These are phyloP conservation scores for Ophiostoma sp. DNA, from an alignment of 2,329 filamentous ascomycete genomes.

Conservation along the genomic window DNA sequence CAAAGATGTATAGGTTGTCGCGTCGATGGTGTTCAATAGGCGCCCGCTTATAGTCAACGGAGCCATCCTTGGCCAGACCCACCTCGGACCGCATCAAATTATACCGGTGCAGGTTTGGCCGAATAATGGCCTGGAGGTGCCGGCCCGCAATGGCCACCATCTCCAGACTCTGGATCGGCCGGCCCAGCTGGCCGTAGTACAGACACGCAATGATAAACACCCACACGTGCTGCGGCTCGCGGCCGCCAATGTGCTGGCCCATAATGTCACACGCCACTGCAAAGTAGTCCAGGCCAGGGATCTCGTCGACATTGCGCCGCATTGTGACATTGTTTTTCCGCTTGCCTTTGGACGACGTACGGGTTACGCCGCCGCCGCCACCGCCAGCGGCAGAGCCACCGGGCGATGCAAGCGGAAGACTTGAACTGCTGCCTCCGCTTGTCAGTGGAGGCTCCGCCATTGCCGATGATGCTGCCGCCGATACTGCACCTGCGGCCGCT, in stretches of 20 bases:
- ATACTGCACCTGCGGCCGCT: not conserved
- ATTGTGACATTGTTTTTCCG: constrained; percentile 8
- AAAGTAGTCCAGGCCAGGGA: constrained; percentile 88
- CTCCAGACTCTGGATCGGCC: constrained; percentile 77
- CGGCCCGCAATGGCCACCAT: constrained; percentile 55
- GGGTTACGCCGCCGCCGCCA: not conserved
- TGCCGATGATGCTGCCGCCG: not conserved
- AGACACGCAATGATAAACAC: constrained; percentile 78
- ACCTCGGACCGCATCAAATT: constrained; percentile 29
- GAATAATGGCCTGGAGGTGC: constrained; percentile 65
- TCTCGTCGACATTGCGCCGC: constrained; percentile 67
- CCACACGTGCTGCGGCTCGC: constrained; percentile 77
- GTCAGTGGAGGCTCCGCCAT: not conserved
- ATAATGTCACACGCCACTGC: constrained; percentile 81
- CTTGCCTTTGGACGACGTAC: not conserved
- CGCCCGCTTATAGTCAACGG: not conserved
- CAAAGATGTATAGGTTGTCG: constrained; percentile 65
- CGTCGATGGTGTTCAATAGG: constrained; percentile 37
- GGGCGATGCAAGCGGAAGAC: not conserved
- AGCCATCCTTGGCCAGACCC: too few relatives aligned
- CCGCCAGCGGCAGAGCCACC: constrained; percentile 2
- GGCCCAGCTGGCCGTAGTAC: constrained; percentile 81
- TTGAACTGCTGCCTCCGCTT: not conserved
- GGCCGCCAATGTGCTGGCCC: constrained; percentile 71
- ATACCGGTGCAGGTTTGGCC: constrained; percentile 52